Base-by-base conservation (phyloP, 306 rosid genomes). In the Glycine tomentella region DNA sequence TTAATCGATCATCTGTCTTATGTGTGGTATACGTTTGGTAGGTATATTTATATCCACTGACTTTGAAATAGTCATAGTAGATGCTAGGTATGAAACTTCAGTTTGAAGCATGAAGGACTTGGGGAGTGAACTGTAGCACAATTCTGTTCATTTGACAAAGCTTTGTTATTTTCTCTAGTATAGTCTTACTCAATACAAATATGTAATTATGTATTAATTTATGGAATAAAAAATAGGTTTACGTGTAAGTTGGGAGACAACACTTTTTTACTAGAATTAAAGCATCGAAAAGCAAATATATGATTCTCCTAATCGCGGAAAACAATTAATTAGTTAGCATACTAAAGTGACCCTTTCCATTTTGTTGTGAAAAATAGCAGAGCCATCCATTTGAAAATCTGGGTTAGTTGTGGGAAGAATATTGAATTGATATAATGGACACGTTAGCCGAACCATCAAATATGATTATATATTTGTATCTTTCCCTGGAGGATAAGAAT, bases 251-350 rank as follows among this genome's bases (percentile, higher is more conserved):
- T 71, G 56, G 80, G 76, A 63, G 71, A 69, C 86, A 77, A 66
- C 44, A 16, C 82, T 80, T 87, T 87, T 87, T 87, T 81, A 87
- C 88, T 44, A 42, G 4, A 79, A 79, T 84, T 38, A 84, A 86
- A 78, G 79, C 61, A 83, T 67, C 55, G 79, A 72, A 83, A 83
- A 59, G 85, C 75, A 80, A 61, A 62, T 67, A 53, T 67, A 86
- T 77, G 78, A 72, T 80, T 76, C 78, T 81, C 79, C 72, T 80
- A 86, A 86, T 83, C 72, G 76, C 68, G 20, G 48, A 80, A 83
- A 83, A 55, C 72, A 70, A 82, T 45, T 53, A 63, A 70, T 75
- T 58, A 65, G 75, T 49, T 76, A 77, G 63, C 53, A 71, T 53
- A 34, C 0, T 25, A 78, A 82, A 82, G 75, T 49, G 78, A 31